A percentile compares a stretch with the other conserved stretches of the same genome.
These are phyloP conservation scores for Polygonum maritimum DNA, from an alignment of 148 eudicot genomes.

Conservation along the genomic window DNA sequence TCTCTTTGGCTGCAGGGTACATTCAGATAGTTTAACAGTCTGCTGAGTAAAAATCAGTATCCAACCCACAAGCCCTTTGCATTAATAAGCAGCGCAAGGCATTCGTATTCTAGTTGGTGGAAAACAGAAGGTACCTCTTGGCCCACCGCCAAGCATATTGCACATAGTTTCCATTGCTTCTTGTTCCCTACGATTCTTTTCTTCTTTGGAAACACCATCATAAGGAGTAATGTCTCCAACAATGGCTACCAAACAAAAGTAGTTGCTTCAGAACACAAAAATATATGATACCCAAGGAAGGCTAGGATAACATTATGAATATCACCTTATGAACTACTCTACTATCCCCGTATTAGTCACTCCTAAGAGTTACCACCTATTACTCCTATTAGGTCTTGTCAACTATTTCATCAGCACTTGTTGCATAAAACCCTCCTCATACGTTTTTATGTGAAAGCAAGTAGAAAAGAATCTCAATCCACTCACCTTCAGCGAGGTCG, in stretches of 20 bases:
- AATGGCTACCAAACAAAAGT: slow-evolving; percentile 43
- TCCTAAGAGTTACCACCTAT: too few species aligned
- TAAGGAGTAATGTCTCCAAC: slow-evolving; percentile 96
- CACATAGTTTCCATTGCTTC: slow-evolving; percentile 93
- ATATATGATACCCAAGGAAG: too few species aligned
- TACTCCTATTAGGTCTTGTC: neutral
- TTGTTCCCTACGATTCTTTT: slow-evolving; percentile 69
- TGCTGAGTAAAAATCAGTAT: neutral
- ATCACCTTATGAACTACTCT: neutral
- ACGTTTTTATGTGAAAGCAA: neutral
- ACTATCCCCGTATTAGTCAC: too few species aligned
- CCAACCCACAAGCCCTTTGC: neutral
- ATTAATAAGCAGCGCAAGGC: neutral
- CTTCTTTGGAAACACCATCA: slow-evolving; percentile 79
- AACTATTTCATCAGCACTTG: neutral
- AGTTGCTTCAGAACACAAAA: neutral
- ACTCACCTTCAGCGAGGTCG: slow-evolving; percentile 90
- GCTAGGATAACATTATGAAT: neutral
- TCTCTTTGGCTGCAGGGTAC: slow-evolving; percentile 62
- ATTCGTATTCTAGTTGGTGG: neutral
- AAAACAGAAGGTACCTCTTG: slow-evolving; percentile 45
- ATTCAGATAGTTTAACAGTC: neutral
- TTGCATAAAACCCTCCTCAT: neutral
- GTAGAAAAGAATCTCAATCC: neutral
- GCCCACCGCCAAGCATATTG: slow-evolving; percentile 76